phyloP scores from a whole-genome alignment of 495 filamentous ascomycete genomes.

The Neurospora intermedia region DNA sequence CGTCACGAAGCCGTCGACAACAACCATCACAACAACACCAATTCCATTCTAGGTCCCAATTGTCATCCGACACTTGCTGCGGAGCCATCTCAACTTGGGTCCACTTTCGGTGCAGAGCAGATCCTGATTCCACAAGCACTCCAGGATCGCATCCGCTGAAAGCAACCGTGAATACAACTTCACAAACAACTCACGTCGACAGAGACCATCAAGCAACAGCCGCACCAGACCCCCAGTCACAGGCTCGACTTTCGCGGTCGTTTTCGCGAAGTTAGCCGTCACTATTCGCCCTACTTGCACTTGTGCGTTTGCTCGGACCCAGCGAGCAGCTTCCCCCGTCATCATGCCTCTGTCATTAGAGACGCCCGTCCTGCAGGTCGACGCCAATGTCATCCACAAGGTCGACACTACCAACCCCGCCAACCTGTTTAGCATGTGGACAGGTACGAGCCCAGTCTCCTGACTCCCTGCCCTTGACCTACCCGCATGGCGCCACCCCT shows the following conservation, averaged over 20 bases:
- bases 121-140: slow-evolving; percentile 5
- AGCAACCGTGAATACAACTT: neutral
- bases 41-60: neutral
- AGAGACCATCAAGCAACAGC: neutral
- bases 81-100: neutral
- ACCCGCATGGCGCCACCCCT: slow-evolving; percentile 7
- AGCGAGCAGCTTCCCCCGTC: slow-evolving; percentile 19
- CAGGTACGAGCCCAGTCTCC: slow-evolving; percentile 50
- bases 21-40: neutral
- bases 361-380: slow-evolving; percentile 60
- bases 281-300: slow-evolving; percentile 12
- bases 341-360: slow-evolving; percentile 27
- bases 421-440: slow-evolving; percentile 96
- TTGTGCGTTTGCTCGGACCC: slow-evolving; percentile 16
- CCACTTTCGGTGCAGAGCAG: slow-evolving; percentile 23
- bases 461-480: slow-evolving; percentile 7
- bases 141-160: slow-evolving; percentile 14
- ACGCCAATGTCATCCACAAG: slow-evolving; percentile 80
- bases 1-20: neutral
- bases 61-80: neutral
- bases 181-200: neutral
- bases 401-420: slow-evolving; percentile 87
- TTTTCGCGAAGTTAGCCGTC: slow-evolving; percentile 8
- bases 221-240: neutral
- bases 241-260: slow-evolving; percentile 13